Evolutionary conservation across 208 protist genomes (phyloP).

Genomic region (Acanthamoeba royreba): DNA sequence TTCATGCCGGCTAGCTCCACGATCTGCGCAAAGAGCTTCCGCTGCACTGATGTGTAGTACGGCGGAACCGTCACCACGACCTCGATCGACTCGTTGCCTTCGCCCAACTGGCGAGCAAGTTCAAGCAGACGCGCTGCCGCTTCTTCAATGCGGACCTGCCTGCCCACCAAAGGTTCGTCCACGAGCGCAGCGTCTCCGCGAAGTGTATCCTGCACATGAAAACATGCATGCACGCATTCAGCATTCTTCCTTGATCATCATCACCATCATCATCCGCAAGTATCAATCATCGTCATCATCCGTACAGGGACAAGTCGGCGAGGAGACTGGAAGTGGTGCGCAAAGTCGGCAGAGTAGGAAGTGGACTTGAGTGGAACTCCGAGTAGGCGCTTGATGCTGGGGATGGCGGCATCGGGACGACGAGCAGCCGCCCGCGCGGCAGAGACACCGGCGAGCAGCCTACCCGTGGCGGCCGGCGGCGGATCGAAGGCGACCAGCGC

Average conservation of each 20-base stretch:
- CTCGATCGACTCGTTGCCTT: conserved; percentile 60
- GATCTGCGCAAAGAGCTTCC: conserved; percentile 86
- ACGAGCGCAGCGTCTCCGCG: background rate
- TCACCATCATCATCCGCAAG: too few species aligned
- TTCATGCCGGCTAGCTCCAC: conserved; percentile 84
- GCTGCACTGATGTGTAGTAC: conserved; percentile 81
- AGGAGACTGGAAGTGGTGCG: background rate
- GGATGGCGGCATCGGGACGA: background rate
- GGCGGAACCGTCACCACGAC: conserved; percentile 88
- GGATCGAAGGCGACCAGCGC: background rate
- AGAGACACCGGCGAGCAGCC: background rate
- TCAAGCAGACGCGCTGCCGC: background rate
- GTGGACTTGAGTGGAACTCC: background rate
- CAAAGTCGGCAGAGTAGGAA: background rate
- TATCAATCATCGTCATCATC: background rate
- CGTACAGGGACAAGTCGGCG: background rate
- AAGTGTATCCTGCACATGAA: background rate
- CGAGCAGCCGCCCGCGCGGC: background rate
- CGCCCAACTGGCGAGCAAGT: background rate
- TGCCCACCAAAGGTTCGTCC: background rate
- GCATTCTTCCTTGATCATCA: too few species aligned
- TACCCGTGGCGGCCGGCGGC: background rate
- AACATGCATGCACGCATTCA: background rate
- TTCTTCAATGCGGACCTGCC: background rate
- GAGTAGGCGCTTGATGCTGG: background rate